Evolutionary conservation across 2,329 filamentous ascomycete genomes (phyloP), one percentile per base, ranked within the genome.

Genomic region (Sarocladiaceae sp.): DNA sequence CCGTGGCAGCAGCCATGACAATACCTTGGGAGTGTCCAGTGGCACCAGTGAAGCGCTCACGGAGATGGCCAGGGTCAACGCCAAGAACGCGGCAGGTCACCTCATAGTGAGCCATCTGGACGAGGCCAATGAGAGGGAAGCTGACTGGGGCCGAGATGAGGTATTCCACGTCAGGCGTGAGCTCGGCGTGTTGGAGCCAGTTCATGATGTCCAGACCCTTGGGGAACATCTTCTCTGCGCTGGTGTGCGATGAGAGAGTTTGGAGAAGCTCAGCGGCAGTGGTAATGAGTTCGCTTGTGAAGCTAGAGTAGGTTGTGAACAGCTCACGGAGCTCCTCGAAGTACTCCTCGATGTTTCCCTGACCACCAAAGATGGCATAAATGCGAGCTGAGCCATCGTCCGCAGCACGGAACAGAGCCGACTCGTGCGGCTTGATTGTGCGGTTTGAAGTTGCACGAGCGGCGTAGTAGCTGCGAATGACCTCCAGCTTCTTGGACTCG

Each of bases 291-390:
- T 94, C 88, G 54, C 88, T 85, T 4, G 96, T 81, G 54, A 98
- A 94, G 21, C 85, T 85, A 11, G 87, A 84, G 68, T 98, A 98
- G 48, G 90, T 95, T 56, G 75, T 82, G 71, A 91, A 91, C 47
- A 97, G 79, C 63, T 95, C 85, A 46, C 93, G 83, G 50, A 98
- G 78, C 71, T 98, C 93, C 55, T 98, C 91, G 58, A 98, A 98
- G 69, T 98, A 98, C 69, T 98, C 94, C 67, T 98, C 91, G 51
- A 98, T 97, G 66, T 98, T 98, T 56, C 93, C 93, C 65, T 98
- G 93, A 6, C 93, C 93, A 48, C 93, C 93, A 54, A 97, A 95
- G 50, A 98, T 89, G 52, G 83, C 90, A 71, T 95, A 98, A 48
- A 98, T 79, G 55, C 80, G 83, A 45, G 90, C 90, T 45, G 83